Evolutionary conservation across 78 protist species (phyloP), one percentile per base, ranked within the genome.

Genomic region (Planoprotostelium fungivorum): DNA sequence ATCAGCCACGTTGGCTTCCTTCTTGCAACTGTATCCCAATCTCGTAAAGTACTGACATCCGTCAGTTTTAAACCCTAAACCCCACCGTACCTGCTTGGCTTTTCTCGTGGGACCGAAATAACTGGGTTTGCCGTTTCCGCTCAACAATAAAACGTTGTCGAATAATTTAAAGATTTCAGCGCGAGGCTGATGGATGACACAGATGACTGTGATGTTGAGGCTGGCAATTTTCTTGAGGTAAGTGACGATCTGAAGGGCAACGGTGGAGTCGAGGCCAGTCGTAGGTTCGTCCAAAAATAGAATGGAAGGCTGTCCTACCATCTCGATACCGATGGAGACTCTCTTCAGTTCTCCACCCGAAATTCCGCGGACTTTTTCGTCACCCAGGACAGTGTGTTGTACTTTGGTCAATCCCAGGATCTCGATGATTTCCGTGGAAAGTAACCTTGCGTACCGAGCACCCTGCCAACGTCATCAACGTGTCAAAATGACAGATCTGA

Each of bases 161-260:
- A 92, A 92, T n/a, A 92, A n/a, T 37, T 89, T 73, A n/a, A 89
- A 86, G 29, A 92, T 87, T 39, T 92, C 94, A 29, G 91, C 88
- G 28, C 92, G 38, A 84, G 94, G 94, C 88, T 92, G 94, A 85
- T 95, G 97, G 36, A 95, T 95, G 28, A 94, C 88, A 63, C 88
- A 86, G 73, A 95, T 63, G 0, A 95, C 91, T 28, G 95, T 90
- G 37, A 89, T 37, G 31, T 91, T 90, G 36, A 88, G 34, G 9
- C 39, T 38, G 28, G 93, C 96, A 35, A 94, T 89, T 37, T 87
- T 84, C 16, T 86, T 36, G 35, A 95, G 88, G 29, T 83, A 38
- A 34, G 85, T 38, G 88, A 93, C 88, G 10, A 95, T 90, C 29
- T 90, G 85, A 37, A 91, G 84, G 0, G 97, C 97, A 0, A 92